These are phyloP conservation scores for Fraxinus paxiana DNA, from an alignment of 305 asterid genomes.

Conservation along the genomic window DNA sequence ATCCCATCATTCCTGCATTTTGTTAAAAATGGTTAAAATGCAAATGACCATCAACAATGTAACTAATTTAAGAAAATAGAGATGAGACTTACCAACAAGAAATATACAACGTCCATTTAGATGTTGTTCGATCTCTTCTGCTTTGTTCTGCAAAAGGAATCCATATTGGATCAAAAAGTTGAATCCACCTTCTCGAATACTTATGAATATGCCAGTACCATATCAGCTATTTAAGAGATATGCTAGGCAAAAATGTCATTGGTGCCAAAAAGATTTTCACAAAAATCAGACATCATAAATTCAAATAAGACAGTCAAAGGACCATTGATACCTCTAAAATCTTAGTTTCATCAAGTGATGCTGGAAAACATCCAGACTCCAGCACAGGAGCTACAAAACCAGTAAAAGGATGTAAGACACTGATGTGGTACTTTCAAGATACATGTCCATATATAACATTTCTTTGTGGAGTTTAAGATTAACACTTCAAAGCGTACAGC, in stretches of 20 bases:
- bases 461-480: not conserved
- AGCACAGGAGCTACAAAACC: slow-evolving; percentile 49
- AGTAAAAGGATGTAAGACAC: slow-evolving; percentile 15
- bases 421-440: not conserved
- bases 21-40: slow-evolving; percentile 11
- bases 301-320: not conserved
- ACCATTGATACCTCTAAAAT: slow-evolving; percentile 46
- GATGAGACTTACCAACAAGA: slow-evolving; percentile 74
- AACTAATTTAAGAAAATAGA: slow-evolving; percentile 12
- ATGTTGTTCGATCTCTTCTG: slow-evolving; percentile 61
- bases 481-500: too few relatives aligned
- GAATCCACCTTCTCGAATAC: slow-evolving; percentile 16
- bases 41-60: not conserved
- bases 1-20: slow-evolving; percentile 92
- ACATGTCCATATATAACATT: not conserved
- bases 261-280: not conserved
- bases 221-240: not conserved
- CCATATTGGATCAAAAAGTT: slow-evolving; percentile 19
- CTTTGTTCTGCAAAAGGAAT: slow-evolving; percentile 58
- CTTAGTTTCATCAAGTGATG: slow-evolving; percentile 43
- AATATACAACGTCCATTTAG: slow-evolving; percentile 71
- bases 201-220: slow-evolving; percentile 10
- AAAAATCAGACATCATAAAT: not conserved
- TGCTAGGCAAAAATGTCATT: slow-evolving; percentile 10
- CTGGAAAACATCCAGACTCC: slow-evolving; percentile 42